These are phyloP conservation scores for Ensete glaucum DNA, from an alignment of 176 grass and related monocot genomes.

Conservation along the genomic window DNA sequence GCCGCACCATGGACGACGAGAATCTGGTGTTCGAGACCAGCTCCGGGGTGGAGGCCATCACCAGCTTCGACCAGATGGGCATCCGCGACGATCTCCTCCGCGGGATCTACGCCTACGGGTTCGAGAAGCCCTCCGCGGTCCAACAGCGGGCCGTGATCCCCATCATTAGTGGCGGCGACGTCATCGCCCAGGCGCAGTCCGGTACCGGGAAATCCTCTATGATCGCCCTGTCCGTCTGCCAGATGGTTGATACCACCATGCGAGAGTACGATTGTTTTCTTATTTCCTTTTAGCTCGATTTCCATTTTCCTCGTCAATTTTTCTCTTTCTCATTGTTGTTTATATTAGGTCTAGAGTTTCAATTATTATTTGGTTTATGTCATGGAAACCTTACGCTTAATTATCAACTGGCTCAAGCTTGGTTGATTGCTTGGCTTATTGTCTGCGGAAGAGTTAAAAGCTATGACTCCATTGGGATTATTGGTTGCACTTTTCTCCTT, in stretches of 20 bases:
- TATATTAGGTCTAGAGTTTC: slow-evolving; percentile 21
- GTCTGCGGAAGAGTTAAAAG: no score
- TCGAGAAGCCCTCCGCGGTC: slow-evolving; percentile 99
- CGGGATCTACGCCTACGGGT: slow-evolving; percentile 86
- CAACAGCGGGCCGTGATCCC: slow-evolving; percentile 91
- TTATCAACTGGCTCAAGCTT: no score
- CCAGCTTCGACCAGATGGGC: slow-evolving; percentile 90
- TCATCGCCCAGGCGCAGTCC: slow-evolving; percentile 97
- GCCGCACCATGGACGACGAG: slow-evolving; percentile 59
- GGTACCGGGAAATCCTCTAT: slow-evolving; percentile 90
- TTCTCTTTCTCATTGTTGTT: no score
- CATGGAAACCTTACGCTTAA: no score
- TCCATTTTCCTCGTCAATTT: slow-evolving; percentile 1
- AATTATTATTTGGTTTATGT: not conserved
- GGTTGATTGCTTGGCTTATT: no score
- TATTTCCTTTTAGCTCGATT: not conserved
- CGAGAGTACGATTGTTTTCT: slow-evolving; percentile 40
- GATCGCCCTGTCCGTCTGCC: slow-evolving; percentile 89
- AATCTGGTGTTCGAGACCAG: slow-evolving; percentile 82
- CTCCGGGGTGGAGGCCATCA: slow-evolving; percentile 77
- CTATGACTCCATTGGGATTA: no score
- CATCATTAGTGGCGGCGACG: slow-evolving; percentile 74
- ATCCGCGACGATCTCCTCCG: slow-evolving; percentile 85
- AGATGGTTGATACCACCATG: slow-evolving; percentile 67
- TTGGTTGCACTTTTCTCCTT: no score